phyloP scores from a whole-genome alignment of 2,329 filamentous ascomycete species.

The Phaeosphaeriaceae sp. region DNA sequence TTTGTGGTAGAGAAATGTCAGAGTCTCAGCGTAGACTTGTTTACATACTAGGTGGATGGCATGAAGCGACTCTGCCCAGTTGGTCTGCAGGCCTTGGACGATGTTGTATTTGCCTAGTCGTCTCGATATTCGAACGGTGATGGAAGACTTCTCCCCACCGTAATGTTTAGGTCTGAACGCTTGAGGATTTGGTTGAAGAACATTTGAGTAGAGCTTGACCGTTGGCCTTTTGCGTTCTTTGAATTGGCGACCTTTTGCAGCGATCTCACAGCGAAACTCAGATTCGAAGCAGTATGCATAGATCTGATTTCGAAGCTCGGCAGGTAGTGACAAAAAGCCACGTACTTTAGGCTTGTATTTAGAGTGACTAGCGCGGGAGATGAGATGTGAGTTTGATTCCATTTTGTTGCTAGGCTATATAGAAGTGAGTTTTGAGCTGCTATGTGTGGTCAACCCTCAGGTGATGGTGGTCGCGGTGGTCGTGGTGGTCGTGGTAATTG shows the following conservation, averaged over 20 bases:
- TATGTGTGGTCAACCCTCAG: too few species aligned
- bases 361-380: conserved; percentile 15
- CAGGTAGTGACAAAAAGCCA: conserved; percentile 51
- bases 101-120: conserved; percentile 24
- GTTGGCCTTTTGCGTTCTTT: conserved; percentile 2
- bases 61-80: conserved; percentile 37
- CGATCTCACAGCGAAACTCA: conserved; percentile 36
- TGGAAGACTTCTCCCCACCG: too few species aligned
- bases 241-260: conserved; percentile 17
- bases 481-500: too few species aligned
- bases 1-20: conserved; percentile 34
- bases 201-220: conserved; percentile 21
- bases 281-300: conserved; percentile 49
- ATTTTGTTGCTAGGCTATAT: conserved; percentile 4
- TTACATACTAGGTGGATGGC: conserved; percentile 39
- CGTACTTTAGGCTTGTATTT: conserved; percentile 14
- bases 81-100: conserved; percentile 27
- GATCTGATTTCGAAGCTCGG: conserved; percentile 58
- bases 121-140: conserved; percentile 23
- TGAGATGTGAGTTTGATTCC: conserved; percentile 16
- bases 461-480: too few species aligned
- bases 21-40: conserved; percentile 33
- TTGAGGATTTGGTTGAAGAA: neutral
- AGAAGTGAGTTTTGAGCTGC: too few species aligned
- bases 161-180: neutral